phyloP scores from a whole-genome alignment of 1,284 basidiomycete genomes.

The Apiotrichum sp. region DNA sequence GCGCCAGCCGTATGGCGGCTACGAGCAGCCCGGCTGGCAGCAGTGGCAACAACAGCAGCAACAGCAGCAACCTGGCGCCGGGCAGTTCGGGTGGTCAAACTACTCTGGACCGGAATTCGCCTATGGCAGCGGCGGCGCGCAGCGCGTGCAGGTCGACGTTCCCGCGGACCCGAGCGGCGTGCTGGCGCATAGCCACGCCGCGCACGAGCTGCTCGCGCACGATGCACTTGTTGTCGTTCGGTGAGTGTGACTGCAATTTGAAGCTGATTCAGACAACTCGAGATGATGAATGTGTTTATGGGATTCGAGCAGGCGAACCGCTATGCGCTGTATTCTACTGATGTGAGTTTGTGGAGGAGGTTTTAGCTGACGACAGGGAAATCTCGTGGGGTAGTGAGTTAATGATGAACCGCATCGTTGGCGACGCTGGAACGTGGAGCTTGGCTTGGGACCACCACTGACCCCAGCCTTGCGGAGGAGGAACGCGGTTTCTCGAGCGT shows the following conservation, averaged over 20 bases:
- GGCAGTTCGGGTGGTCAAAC: too few species aligned
- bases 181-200: slow-evolving; percentile 37
- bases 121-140: not conserved
- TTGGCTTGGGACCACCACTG: not conserved
- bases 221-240: slow-evolving; percentile 40
- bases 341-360: slow-evolving; percentile 29
- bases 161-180: slow-evolving; percentile 41
- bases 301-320: slow-evolving; percentile 80
- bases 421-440: too few species aligned
- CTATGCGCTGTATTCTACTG: slow-evolving; percentile 61
- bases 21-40: not conserved
- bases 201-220: slow-evolving; percentile 39
- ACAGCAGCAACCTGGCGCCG: too few species aligned
- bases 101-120: too few species aligned
- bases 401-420: not conserved
- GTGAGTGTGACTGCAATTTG: too few species aligned
- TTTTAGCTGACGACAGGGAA: slow-evolving; percentile 25
- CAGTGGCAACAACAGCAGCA: too few species aligned
- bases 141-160: slow-evolving; percentile 25
- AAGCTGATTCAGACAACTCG: slow-evolving; percentile 54
- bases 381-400: slow-evolving; percentile 54
- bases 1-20: not conserved
- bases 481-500: slow-evolving; percentile 59
- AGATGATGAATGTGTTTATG: slow-evolving; percentile 78
- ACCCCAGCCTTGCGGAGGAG: slow-evolving; percentile 57